Base-by-base conservation (phyloP, 169 alveolate genomes). In the Eimeria zaria region DNA sequence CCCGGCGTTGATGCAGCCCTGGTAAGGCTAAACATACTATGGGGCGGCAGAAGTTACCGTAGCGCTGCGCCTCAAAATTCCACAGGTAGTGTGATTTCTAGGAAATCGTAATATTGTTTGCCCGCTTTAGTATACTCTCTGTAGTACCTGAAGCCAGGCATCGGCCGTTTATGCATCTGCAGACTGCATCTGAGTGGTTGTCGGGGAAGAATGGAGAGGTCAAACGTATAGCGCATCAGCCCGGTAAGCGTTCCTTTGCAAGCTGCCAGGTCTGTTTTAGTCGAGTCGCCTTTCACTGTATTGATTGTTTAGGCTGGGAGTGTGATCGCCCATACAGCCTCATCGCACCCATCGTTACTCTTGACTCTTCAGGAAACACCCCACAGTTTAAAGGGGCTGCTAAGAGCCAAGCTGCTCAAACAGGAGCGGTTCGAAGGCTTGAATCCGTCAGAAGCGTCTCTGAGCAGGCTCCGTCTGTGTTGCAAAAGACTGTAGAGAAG, bases 1-100 rank as follows among this genome's bases (percentile, higher is more conserved):
- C 96, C 96, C 24, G 96, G 85, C 51, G 74, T 89, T 53, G 97
- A 89, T 30, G 95, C 97, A n/a, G 73, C 96, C 44, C 74, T 95
- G 85, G 97, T 95, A 73, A 51, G 91, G 9, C 58, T 30, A 69
- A 48, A 46, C 11, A 14, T 87, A 78, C 7, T 48, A 24, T 48
- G 44, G 27, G 69, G 44, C n/a, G 3, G 83, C 55, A 39, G 55
- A 73, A 51, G 8, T 9, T 36, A 36, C 83, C 33, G 0, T 27
- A 48, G 85, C 41, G 22, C 36, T 18, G 78, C 27, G 27, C 78
- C 41, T 12, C 76, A 8, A 30, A 30, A 33, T 67, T 36, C 39
- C 33, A 71, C 81, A 33, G 48, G 7, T 18, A 1, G 53, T 71
- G 33, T 39, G 83, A 12, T 20, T 27, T 5, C 33, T 2, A 73